phyloP scores from a whole-genome alignment of 345 rosid genomes.

The Heritiera littoralis region DNA sequence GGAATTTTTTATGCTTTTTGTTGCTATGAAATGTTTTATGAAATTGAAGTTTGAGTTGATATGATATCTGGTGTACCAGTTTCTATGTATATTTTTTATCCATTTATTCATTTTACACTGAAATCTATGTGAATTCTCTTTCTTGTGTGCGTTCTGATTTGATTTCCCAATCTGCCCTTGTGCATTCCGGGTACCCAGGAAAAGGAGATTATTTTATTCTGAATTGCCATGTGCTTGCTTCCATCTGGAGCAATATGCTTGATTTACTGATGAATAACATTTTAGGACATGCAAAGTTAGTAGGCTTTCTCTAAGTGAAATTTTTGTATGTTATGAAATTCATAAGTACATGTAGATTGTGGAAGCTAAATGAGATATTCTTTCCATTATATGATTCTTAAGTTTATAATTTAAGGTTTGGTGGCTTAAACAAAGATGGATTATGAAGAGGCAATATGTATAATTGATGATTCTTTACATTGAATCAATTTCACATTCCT shows the following conservation, averaged over 20 bases:
- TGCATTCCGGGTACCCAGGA: not conserved
- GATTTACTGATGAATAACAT: not conserved
- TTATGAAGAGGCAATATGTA: not conserved
- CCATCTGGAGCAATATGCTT: not conserved
- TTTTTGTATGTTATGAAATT: not conserved
- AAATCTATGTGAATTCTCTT: not conserved
- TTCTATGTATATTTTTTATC: not conserved
- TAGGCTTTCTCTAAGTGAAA: not conserved
- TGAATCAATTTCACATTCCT: slow-evolving; percentile 4
- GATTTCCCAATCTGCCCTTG: not conserved
- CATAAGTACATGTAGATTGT: not conserved
- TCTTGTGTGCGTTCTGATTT: not conserved
- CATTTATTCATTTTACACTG: not conserved
- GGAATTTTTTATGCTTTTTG: not conserved
- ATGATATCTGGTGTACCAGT: not conserved
- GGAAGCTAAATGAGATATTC: not conserved
- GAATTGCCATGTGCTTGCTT: not conserved
- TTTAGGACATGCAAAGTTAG: not conserved
- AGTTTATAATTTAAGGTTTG: not conserved
- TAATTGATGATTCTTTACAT: not conserved
- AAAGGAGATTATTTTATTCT: not conserved
- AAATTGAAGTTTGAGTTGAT: not conserved
- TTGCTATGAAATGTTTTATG: not conserved
- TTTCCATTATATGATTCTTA: not conserved
- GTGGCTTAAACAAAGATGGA: not conserved